These are phyloP conservation scores for Colletotrichum endophyticum DNA, from an alignment of 2,329 filamentous ascomycete genomes.

Conservation along the genomic window DNA sequence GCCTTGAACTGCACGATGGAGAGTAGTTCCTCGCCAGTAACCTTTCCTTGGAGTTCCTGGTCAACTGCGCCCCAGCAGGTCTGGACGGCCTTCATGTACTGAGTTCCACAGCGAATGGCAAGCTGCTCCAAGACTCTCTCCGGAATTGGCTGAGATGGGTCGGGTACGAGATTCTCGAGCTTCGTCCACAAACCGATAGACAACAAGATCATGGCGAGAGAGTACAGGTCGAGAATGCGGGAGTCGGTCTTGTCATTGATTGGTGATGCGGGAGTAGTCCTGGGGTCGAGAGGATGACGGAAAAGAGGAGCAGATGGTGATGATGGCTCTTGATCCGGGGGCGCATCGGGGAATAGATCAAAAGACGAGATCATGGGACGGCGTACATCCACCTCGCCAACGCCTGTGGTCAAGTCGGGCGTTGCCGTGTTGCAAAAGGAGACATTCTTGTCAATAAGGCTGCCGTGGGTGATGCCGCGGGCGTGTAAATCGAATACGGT, in stretches of 20 bases:
- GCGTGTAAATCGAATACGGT: conserved; percentile 77
- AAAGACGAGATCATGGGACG: conserved; percentile 76
- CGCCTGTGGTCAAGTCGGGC: conserved; percentile 40
- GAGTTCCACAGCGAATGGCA: conserved; percentile 71
- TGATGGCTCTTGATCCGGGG: conserved; percentile 34
- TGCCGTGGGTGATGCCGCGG: conserved; percentile 72
- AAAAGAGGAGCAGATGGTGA: conserved; percentile 50
- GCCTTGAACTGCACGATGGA: conserved; percentile 58
- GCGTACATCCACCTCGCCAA: conserved; percentile 64
- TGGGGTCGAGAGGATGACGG: conserved; percentile 70
- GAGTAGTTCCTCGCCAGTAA: conserved; percentile 54
- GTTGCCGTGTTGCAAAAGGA: conserved; percentile 63
- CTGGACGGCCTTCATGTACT: conserved; percentile 78
- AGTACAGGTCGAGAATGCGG: conserved; percentile 72
- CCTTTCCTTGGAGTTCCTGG: conserved; percentile 54
- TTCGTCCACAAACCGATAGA: conserved; percentile 80
- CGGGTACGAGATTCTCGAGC: conserved; percentile 57
- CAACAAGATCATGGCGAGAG: conserved; percentile 73
- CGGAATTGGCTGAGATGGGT: conserved; percentile 54
- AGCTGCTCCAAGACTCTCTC: conserved; percentile 68
- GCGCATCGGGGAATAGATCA: conserved; percentile 69
- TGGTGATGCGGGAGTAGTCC: conserved; percentile 52
- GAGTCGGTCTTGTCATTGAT: conserved; percentile 56
- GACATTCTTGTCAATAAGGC: conserved; percentile 70
- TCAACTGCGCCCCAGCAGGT: conserved; percentile 76